Evolutionary conservation across 306 rosid species (phyloP).

Genomic region (Astragalus glycyphyllos): DNA sequence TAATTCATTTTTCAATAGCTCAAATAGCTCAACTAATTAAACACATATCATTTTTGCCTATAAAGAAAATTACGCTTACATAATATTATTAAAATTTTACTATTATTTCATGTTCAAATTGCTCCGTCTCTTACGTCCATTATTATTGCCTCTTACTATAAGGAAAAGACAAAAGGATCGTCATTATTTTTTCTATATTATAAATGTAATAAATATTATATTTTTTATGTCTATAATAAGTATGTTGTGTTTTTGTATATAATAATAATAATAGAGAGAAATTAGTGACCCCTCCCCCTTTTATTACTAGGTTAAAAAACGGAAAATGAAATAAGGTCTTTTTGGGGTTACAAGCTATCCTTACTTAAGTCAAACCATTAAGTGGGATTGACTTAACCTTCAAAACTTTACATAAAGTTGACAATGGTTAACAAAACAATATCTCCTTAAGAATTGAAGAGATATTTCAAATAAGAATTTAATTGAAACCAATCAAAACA

Average conservation of each 20-base stretch:
- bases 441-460: background rate
- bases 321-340: background rate
- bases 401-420: background rate
- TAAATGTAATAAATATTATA: background rate
- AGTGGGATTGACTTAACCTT: slow-evolving; percentile 7
- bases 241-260: too few species aligned
- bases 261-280: too few species aligned
- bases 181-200: background rate
- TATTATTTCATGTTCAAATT: background rate
- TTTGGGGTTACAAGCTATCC: background rate
- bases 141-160: background rate
- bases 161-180: too few species aligned
- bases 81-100: too few species aligned
- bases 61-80: too few species aligned
- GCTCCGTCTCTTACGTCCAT: slow-evolving; percentile 18
- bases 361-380: background rate
- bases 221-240: background rate
- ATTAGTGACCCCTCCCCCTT: background rate
- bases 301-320: background rate
- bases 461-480: slow-evolving; percentile 5
- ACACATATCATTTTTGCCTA: too few species aligned
- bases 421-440: background rate
- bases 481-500: background rate
- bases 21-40: too few species aligned
- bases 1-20: too few species aligned